Conservation (phyloP, 441 rosid species). For the Arabidopsis hybrid region DNA sequence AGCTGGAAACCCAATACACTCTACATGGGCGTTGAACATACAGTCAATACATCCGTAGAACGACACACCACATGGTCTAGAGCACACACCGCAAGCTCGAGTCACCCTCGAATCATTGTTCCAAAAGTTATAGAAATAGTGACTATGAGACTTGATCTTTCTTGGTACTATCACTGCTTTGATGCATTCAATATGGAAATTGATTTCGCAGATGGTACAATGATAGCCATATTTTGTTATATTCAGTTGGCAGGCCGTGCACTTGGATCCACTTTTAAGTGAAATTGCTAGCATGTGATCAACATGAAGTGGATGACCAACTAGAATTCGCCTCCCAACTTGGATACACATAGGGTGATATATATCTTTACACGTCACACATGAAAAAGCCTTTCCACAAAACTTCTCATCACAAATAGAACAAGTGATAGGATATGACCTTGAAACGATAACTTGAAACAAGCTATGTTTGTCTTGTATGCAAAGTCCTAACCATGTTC, state of each 20-base stretch:
- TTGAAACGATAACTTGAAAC: not conserved
- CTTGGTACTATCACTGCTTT: not conserved
- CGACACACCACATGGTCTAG: not conserved
- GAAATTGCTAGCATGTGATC: not conserved
- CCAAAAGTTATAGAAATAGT: slow-evolving; percentile 2
- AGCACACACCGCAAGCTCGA: not conserved
- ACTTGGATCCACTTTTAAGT: not conserved
- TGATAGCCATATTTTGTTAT: not conserved
- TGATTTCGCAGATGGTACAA: not conserved
- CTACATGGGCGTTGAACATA: not conserved
- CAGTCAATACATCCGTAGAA: not conserved
- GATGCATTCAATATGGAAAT: not conserved
- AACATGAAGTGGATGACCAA: slow-evolving; percentile 2
- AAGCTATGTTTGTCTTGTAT: not conserved
- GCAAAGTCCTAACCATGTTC: not conserved
- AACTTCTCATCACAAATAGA: not conserved
- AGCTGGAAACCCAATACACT: not conserved
- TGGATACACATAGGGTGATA: not conserved
- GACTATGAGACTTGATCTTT: not conserved
- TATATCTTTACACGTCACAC: not conserved
- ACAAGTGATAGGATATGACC: not conserved
- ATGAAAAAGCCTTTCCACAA: not conserved
- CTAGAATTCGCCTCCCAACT: not conserved
- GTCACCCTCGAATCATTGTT: not conserved
- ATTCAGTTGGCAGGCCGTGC: not conserved